Evolutionary conservation across 1,284 basidiomycete species (phyloP).

Genomic region (Amylostereum areolatum): DNA sequence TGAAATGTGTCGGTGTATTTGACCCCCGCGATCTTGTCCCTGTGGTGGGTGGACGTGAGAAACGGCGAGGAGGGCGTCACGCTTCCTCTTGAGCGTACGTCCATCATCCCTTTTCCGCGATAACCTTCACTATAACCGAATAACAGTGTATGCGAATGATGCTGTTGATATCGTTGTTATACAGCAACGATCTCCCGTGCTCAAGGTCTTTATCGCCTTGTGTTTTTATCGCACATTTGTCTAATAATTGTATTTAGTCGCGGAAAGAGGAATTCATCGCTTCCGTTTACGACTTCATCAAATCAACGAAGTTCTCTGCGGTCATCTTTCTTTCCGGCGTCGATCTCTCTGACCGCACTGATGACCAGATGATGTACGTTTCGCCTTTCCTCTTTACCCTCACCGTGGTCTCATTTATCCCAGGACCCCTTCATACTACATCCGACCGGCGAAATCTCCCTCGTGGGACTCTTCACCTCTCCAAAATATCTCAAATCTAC

Average conservation of each 20-base stretch:
- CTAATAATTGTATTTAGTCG: constrained; percentile 32
- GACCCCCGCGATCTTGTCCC: constrained; percentile 60
- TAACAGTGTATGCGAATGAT: constrained; percentile 56
- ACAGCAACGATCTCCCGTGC: constrained; percentile 71
- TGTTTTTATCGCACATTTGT: neutral
- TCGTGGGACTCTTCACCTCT: constrained; percentile 33
- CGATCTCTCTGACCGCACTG: constrained; percentile 67
- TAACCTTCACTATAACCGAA: neutral
- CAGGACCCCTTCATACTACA: constrained; percentile 56
- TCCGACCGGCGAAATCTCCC: constrained; percentile 37
- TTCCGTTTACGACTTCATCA: constrained; percentile 49
- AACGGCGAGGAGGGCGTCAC: constrained; percentile 51
- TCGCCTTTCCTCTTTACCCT: neutral
- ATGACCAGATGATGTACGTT: constrained; percentile 70
- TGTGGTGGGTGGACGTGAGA: constrained; percentile 60
- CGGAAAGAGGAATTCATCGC: constrained; percentile 64
- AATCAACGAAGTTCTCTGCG: constrained; percentile 38
- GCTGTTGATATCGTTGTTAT: constrained; percentile 47
- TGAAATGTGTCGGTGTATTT: constrained; percentile 56
- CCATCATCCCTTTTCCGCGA: constrained; percentile 1
- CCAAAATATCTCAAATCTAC: constrained; percentile 32
- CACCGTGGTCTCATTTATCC: constrained; percentile 30
- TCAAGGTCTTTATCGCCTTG: constrained; percentile 46
- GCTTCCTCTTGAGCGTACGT: constrained; percentile 68
- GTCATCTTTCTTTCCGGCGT: constrained; percentile 67